phyloP scores from a whole-genome alignment of 2,329 filamentous ascomycete genomes.

The Aspergillus alliaceus region DNA sequence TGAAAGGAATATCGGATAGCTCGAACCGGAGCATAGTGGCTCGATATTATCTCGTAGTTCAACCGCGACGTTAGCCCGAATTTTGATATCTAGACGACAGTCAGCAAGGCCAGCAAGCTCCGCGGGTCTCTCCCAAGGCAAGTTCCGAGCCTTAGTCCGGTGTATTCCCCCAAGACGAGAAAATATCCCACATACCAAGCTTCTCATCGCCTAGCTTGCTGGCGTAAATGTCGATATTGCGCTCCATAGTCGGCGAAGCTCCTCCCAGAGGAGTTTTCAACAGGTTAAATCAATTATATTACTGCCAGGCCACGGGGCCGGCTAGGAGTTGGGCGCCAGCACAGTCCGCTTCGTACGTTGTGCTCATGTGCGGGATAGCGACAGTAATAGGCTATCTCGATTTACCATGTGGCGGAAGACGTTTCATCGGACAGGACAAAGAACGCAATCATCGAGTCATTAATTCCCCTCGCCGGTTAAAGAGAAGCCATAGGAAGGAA shows the following conservation, averaged over 20 bases:
- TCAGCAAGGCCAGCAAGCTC: constrained; percentile 5
- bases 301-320: constrained; percentile 42
- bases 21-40: constrained; percentile 71
- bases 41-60: constrained; percentile 91
- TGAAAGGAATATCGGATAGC: constrained; percentile 78
- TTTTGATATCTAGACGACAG: constrained; percentile 67
- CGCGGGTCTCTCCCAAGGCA: background rate
- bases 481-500: constrained; percentile 3
- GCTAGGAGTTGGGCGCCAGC: constrained; percentile 30
- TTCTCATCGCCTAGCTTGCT: constrained; percentile 50
- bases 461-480: constrained; percentile 19
- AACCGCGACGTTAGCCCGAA: constrained; percentile 77
- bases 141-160: background rate
- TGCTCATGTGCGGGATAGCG: constrained; percentile 32
- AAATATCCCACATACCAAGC: constrained; percentile 42
- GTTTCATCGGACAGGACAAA: constrained; percentile 25
- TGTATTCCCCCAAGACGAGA: background rate
- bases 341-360: constrained; percentile 20
- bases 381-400: constrained; percentile 23
- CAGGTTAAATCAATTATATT: constrained; percentile 19
- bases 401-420: constrained; percentile 24
- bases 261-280: constrained; percentile 22
- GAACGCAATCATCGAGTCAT: constrained; percentile 33
- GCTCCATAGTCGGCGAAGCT: constrained; percentile 38
- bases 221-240: constrained; percentile 52